Conservation (phyloP, 2,329 filamentous ascomycete genomes). For the Parastagonospora nodorum region DNA sequence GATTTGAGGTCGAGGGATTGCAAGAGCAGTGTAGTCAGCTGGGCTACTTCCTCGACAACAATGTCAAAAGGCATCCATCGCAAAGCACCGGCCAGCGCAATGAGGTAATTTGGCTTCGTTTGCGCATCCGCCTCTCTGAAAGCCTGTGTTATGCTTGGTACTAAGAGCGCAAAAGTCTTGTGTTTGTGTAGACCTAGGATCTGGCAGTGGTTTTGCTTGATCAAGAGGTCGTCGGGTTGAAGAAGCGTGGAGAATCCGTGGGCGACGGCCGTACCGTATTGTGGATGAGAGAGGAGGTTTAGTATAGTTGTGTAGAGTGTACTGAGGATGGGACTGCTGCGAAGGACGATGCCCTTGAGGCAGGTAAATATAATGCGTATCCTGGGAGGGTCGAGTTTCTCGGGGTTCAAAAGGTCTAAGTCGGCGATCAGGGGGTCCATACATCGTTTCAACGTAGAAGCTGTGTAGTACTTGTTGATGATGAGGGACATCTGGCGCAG, state of each 20-base stretch:
- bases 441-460: slow-evolving; percentile 46
- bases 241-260: slow-evolving; percentile 65
- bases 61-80: slow-evolving; percentile 64
- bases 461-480: slow-evolving; percentile 55
- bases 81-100: slow-evolving; percentile 66
- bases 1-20: slow-evolving; percentile 64
- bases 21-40: slow-evolving; percentile 64
- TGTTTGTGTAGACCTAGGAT: slow-evolving; percentile 68
- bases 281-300: slow-evolving; percentile 54
- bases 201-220: slow-evolving; percentile 63
- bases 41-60: slow-evolving; percentile 62
- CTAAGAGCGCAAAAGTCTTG: slow-evolving; percentile 64
- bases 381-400: slow-evolving; percentile 44
- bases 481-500: slow-evolving; percentile 53
- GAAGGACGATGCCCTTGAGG: slow-evolving; percentile 64
- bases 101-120: slow-evolving; percentile 65
- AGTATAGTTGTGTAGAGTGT: slow-evolving; percentile 54
- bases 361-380: slow-evolving; percentile 65
- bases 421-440: slow-evolving; percentile 47
- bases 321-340: slow-evolving; percentile 54
- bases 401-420: slow-evolving; percentile 38
- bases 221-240: slow-evolving; percentile 65
- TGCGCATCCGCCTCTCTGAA: slow-evolving; percentile 53
- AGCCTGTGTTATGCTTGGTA: slow-evolving; percentile 60
- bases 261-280: slow-evolving; percentile 58